Conservation (phyloP, 257 asterid species). For the Solanum chilense region DNA sequence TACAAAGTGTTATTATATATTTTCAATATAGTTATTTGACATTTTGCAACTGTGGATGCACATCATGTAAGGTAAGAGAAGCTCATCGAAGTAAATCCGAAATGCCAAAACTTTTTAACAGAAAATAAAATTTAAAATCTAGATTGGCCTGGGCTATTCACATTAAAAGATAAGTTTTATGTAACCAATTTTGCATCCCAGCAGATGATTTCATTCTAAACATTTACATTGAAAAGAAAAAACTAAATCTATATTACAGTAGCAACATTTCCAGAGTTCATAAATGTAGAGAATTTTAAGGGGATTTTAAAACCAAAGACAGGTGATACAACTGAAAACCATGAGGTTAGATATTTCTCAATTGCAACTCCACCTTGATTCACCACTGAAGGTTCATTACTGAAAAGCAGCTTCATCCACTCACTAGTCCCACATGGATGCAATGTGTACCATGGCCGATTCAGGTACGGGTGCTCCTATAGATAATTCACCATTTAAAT, state of each 20-base stretch:
- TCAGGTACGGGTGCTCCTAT: slow-evolving; percentile 73
- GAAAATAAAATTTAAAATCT: neutral
- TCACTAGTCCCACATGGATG: slow-evolving; percentile 92
- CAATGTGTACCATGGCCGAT: slow-evolving; percentile 70
- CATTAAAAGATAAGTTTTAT: neutral
- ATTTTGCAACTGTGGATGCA: neutral
- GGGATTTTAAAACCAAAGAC: slow-evolving; percentile 59
- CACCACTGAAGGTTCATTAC: slow-evolving; percentile 14
- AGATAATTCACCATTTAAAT: neutral
- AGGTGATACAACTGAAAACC: slow-evolving; percentile 79
- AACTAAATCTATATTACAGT: neutral
- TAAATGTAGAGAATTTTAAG: slow-evolving; percentile 13
- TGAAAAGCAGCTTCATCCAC: slow-evolving; percentile 73
- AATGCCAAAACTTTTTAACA: neutral
- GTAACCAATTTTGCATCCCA: neutral
- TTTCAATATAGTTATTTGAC: neutral
- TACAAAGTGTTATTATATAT: neutral
- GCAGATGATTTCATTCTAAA: neutral
- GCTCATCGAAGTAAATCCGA: neutral
- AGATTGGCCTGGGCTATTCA: neutral
- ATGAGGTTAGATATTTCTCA: slow-evolving; percentile 47
- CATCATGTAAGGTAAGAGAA: neutral
- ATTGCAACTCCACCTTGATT: slow-evolving; percentile 10
- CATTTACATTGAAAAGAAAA: neutral
- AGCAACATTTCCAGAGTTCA: neutral